Conservation (phyloP, 306 rosid genomes). For the Trifolium fragiferum region DNA sequence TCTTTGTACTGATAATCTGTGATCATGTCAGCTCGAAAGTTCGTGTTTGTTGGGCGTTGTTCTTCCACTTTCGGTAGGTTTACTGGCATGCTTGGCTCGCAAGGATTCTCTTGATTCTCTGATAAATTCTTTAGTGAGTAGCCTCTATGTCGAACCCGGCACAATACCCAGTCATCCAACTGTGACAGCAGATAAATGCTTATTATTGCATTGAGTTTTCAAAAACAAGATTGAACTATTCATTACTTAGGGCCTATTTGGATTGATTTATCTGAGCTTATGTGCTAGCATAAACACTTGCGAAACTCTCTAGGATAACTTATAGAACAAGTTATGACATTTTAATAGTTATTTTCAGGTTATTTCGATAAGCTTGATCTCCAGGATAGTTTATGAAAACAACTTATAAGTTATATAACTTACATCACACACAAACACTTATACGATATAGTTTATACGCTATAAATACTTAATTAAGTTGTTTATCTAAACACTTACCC, state of each 20-base stretch:
- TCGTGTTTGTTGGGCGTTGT: slow-evolving; percentile 39
- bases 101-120: slow-evolving; percentile 49
- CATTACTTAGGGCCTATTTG: no score
- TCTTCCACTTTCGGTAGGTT: slow-evolving; percentile 41
- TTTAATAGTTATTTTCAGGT: background rate
- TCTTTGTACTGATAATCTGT: slow-evolving; percentile 56
- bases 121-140: slow-evolving; percentile 44
- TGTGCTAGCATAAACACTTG: background rate
- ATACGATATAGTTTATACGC: background rate
- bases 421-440: background rate
- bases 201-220: slow-evolving; percentile 24
- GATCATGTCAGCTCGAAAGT: slow-evolving; percentile 42
- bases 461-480: background rate
- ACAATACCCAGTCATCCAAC: slow-evolving; percentile 87
- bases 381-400: background rate
- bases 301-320: background rate
- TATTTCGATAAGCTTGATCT: background rate
- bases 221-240: no score
- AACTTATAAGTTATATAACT: no score
- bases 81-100: slow-evolving; percentile 35
- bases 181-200: slow-evolving; percentile 40
- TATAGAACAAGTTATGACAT: no score
- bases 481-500: slow-evolving; percentile 50
- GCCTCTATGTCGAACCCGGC: slow-evolving; percentile 71
- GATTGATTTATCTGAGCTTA: background rate